Base-by-base conservation (phyloP, 1,284 basidiomycete species). In the Porodaedalea pini region DNA sequence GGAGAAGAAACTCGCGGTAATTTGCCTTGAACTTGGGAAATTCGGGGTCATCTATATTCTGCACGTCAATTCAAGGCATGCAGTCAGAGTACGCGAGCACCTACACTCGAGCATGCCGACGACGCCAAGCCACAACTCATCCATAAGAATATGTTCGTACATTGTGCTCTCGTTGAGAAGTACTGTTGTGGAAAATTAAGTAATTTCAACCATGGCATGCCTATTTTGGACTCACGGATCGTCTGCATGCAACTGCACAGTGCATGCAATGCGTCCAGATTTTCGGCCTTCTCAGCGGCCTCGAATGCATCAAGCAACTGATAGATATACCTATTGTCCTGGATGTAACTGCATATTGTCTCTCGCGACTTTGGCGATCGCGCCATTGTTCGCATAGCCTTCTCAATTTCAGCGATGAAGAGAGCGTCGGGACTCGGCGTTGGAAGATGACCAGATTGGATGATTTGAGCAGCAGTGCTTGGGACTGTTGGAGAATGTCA, bases 71-170 rank as follows among this genome's bases (percentile, higher is more conserved):
- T 27, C 21, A 21, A 25, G 27, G 21, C 17, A 60, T 59, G 62
- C 19, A 53, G 54, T 64, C 10, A 54, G 61, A 62, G 39, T 23
- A 39, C 13, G 17, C 15, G 15, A 27, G 32, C 56, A 78, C 91
- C 61, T 66, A 95, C 94, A 99, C 79, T 99, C 96, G 62, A 99
- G 85, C 80, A 99, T 97, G 56, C 95, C 94, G 27, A 96, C 84
- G 31, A 98, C 92, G 54, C 92, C 93, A 63, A 90, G 81, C 72
- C 98, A 98, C 57, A 95, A 77, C 45, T 96, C 91, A 67, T 99
- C 96, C 60, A 93, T 88, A 37, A 99, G 79, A 63, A 99, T 90
- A 69, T 95, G 90, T 73, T 99, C 97, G 69, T 96, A 94, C 67
- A 99, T 84, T 51, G 81, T 82, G 69, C 94, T 94, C 72, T 99